Evolutionary conservation across 495 filamentous ascomycete species (phyloP), one percentile per base, ranked within the genome.

Genomic region (Viridothelium virens): DNA sequence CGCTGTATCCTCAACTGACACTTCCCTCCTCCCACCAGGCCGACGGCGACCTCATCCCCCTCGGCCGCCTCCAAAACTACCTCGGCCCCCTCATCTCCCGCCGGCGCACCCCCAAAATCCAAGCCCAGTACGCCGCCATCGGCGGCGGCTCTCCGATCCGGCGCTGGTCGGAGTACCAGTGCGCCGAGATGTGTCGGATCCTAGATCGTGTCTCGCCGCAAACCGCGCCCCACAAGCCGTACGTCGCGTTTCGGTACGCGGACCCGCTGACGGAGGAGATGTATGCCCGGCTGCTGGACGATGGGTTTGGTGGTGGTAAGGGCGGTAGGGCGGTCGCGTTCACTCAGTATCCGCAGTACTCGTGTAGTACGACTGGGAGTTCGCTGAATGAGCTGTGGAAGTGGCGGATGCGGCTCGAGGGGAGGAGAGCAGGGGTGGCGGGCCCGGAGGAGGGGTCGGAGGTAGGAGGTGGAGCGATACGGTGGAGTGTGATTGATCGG

Each of bases 341-440:
- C 76, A 96, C 94, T 3, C 95, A 99, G 75, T 99, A 99, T 71
- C 95, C 95, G 31, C 95, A 99, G 74, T 99, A 99, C 75, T 94
- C 90, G n/a, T 99, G 95, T 77, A 96, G 91, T 34, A 99, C 95
- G 6, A 99, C 95, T 1, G 95, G 95, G 44, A 96, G 91, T 77
- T 94, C 90, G 59, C 76, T 99, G 63, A 99, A 97, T 72, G 95
- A 99, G 78, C 74, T 99, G 50, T 99, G 95, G 95, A 96, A 92
- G 77, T 95, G 92, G 90, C 82, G 91, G 66, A 89, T 89, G 70
- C 85, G 92, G 68, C 76, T 97, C 66, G 95, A 99, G 79, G 89
- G 89, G 6, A 90, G 89, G 77, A 79, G 81, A 53, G 75, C 75
- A 12, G 62, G 38, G 48, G 18, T 41, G 37, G 38, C 46, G 80